Conservation (phyloP, 805 yeast species). For the Torulaspora delbrueckii region DNA sequence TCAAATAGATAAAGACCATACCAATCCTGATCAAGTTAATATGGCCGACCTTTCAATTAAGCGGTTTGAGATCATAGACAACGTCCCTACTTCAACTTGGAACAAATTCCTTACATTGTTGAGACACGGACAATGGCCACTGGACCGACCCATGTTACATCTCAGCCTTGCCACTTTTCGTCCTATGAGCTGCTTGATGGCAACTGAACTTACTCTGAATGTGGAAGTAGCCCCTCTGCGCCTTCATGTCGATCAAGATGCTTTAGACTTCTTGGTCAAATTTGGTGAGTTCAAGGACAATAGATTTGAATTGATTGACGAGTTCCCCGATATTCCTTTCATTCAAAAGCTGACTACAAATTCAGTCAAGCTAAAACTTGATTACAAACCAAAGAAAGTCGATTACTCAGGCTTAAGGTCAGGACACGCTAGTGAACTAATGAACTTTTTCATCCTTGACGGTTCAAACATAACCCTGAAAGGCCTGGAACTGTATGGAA, state of each 20-base stretch:
- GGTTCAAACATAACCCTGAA: constrained; percentile 71
- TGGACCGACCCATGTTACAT: constrained; percentile 58
- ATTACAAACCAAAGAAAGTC: constrained; percentile 86
- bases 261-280: constrained; percentile 74
- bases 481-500: constrained; percentile 63
- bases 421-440: constrained; percentile 77
- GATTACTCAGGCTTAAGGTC: constrained; percentile 81
- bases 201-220: constrained; percentile 58
- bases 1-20: constrained; percentile 21
- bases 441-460: constrained; percentile 84
- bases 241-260: constrained; percentile 87
- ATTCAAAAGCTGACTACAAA: constrained; percentile 64
- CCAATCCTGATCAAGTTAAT: constrained; percentile 45
- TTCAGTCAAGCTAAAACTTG: constrained; percentile 60
- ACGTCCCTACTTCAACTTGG: constrained; percentile 87
- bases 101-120: constrained; percentile 70
- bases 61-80: constrained; percentile 62
- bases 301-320: constrained; percentile 56
- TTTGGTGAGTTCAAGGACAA: constrained; percentile 76
- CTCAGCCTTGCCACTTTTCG: constrained; percentile 53
- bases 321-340: constrained; percentile 58
- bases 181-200: constrained; percentile 60
- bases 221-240: constrained; percentile 64
- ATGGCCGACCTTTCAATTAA: constrained; percentile 46
- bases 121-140: constrained; percentile 58